Conservation (phyloP, 306 rosid genomes). For the Rosa chinensis region DNA sequence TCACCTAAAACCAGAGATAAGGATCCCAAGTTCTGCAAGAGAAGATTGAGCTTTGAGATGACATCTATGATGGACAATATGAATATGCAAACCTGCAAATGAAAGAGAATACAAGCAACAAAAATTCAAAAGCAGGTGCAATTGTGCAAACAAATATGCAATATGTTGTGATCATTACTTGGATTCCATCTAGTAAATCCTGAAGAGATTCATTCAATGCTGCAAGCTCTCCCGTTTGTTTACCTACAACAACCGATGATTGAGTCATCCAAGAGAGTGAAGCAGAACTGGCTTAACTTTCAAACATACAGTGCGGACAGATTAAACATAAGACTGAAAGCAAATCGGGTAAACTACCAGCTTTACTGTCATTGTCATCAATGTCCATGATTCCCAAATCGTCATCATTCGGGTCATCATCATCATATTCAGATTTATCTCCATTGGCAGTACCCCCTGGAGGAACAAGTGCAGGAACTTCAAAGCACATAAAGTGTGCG, state of each 20-base stretch:
- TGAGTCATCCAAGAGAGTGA: not conserved
- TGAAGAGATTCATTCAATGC: constrained; percentile 83
- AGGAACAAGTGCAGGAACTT: constrained; percentile 78
- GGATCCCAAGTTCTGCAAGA: constrained; percentile 4
- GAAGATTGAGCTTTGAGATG: constrained; percentile 3
- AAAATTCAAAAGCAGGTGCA: constrained; percentile 7
- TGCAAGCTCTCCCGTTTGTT: constrained; percentile 62
- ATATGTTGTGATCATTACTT: constrained; percentile 47
- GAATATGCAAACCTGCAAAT: not conserved
- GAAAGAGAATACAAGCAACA: constrained; percentile 8
- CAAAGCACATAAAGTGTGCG: constrained; percentile 95
- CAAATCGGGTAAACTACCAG: constrained; percentile 38
- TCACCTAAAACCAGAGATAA: not conserved
- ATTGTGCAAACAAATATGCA: not conserved
- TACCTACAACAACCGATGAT: constrained; percentile 42
- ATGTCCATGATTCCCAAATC: constrained; percentile 85
- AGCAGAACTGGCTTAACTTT: constrained; percentile 9
- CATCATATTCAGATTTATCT: constrained; percentile 43
- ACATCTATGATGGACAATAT: not conserved
- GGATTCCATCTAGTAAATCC: constrained; percentile 93
- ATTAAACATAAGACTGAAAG: constrained; percentile 2
- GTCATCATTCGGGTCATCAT: constrained; percentile 52
- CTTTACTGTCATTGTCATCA: constrained; percentile 63
- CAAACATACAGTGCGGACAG: constrained; percentile 10
- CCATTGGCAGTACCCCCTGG: constrained; percentile 80